Evolutionary conservation across 1,139 yeast species (phyloP), one percentile per base, ranked within the genome.

Genomic region (Geotrichum aggregatum): DNA sequence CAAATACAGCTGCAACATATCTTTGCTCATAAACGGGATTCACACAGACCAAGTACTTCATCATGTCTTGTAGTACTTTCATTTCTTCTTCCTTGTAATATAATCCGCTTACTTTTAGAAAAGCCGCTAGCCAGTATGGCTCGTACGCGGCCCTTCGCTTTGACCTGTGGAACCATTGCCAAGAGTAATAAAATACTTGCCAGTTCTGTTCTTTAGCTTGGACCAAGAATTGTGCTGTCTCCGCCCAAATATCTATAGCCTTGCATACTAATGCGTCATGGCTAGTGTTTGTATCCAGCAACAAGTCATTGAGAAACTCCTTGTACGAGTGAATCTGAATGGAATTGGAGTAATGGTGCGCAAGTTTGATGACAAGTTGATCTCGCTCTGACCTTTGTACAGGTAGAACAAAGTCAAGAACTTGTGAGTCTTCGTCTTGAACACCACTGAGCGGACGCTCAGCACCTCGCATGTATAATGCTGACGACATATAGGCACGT

Each of bases 91-190:
- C 50, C 16, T n/a, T 13, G 30, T 50, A 50, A 49, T 36, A 44
- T 11, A 21, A 18, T n/a, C 24, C 26, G 6, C 38, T 11, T 10
- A 24, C 14, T 26, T 26, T 28, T 13, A 50, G n/a, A 8, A 50
- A 35, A 5, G 26, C 34, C 3, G 47, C 43, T 7, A 35, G 30
- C 54, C 54, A 50, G 22, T 41, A 50, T 10, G 54, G 44, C 21
- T 50, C 54, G 34, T 40, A 46, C 22, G 30, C 41, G 1, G 19
- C 16, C 24, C 44, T 34, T 14, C 36, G 21, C 3, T 14, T 14
- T 5, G 54, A 50, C 24, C 36, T 26, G 8, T 31, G 47, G 35
- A 40, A 45, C 50, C 54, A 46, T 21, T 45, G 47, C 54, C 50
- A 46, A 3, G 54, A 47, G 18, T 39, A 50, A 31, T 34, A 50